These are phyloP conservation scores for Boletus coccyginus DNA, from an alignment of 768 basidiomycete genomes.

Conservation along the genomic window DNA sequence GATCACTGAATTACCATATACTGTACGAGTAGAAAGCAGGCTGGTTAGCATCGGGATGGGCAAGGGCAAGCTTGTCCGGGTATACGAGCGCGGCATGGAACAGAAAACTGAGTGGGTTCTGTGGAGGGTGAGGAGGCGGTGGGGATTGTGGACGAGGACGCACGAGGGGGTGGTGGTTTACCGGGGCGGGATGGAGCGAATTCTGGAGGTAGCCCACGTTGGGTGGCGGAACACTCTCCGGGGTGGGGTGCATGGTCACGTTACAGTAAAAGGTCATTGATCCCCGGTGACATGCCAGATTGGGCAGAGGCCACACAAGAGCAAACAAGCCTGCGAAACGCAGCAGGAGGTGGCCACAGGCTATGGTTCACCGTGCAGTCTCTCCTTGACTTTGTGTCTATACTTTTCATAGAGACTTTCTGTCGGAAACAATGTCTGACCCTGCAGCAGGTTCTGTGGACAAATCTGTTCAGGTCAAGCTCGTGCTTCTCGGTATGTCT, in stretches of 20 bases:
- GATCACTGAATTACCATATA: slow-evolving; percentile 51
- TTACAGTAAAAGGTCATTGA: too few species aligned
- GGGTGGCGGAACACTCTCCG: slow-evolving; percentile 62
- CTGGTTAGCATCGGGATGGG: slow-evolving; percentile 58
- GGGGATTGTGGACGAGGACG: slow-evolving; percentile 1
- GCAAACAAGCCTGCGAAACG: slow-evolving; percentile 12
- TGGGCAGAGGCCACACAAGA: slow-evolving; percentile 15
- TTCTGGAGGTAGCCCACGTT: slow-evolving; percentile 46
- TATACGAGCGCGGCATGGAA: slow-evolving; percentile 75
- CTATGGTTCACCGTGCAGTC: not conserved
- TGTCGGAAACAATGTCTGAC: slow-evolving; percentile 57
- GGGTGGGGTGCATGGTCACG: slow-evolving; percentile 42
- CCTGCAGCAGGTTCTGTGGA: slow-evolving; percentile 71
- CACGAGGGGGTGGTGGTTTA: slow-evolving; percentile 71
- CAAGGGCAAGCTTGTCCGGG: slow-evolving; percentile 75
- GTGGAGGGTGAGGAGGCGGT: not conserved
- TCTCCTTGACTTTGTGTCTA: not conserved
- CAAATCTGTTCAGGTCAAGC: slow-evolving; percentile 96
- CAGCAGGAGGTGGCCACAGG: not conserved
- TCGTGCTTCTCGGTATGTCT: slow-evolving; percentile 85
- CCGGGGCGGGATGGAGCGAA: slow-evolving; percentile 40
- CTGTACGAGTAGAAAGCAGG: slow-evolving; percentile 68
- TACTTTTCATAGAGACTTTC: slow-evolving; percentile 4
- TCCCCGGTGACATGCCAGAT: not conserved
- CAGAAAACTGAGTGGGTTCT: slow-evolving; percentile 80